Evolutionary conservation across 306 rosid species (phyloP).

Genomic region (Sicyos edulis): DNA sequence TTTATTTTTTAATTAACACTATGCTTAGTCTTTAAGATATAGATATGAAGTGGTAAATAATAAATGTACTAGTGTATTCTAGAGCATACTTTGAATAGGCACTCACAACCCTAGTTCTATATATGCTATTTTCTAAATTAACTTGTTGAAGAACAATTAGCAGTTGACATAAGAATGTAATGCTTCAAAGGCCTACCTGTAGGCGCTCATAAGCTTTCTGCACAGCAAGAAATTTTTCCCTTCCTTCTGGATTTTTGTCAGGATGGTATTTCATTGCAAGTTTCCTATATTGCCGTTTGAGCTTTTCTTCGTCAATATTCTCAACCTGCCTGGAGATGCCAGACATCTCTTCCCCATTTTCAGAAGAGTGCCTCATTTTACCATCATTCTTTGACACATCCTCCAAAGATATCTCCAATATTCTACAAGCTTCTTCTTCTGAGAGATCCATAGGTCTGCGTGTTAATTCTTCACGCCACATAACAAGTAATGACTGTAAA

Average conservation of each 20-base stretch:
- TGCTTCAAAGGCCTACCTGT: constrained; percentile 51
- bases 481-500: constrained; percentile 88
- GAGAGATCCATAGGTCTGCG: constrained; percentile 98
- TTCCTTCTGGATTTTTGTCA: constrained; percentile 98
- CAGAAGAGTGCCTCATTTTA: constrained; percentile 36
- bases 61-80: background rate
- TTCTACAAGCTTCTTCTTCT: constrained; percentile 97
- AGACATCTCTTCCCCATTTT: constrained; percentile 48
- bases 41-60: background rate
- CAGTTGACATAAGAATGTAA: background rate
- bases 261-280: constrained; percentile 99
- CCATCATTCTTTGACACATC: constrained; percentile 67
- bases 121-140: background rate
- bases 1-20: background rate
- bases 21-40: background rate
- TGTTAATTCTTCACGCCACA: constrained; percentile 99
- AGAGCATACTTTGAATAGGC: background rate
- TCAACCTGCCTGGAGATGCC: constrained; percentile 86
- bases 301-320: constrained; percentile 94
- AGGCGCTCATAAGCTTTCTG: constrained; percentile 99
- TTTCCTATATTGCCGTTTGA: constrained; percentile 94
- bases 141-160: background rate
- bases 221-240: constrained; percentile 91
- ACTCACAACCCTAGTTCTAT: background rate
- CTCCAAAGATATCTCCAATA: constrained; percentile 82